These are phyloP conservation scores for Pterocarpus macrocarpus DNA, from an alignment of 306 rosid genomes.

Conservation along the genomic window DNA sequence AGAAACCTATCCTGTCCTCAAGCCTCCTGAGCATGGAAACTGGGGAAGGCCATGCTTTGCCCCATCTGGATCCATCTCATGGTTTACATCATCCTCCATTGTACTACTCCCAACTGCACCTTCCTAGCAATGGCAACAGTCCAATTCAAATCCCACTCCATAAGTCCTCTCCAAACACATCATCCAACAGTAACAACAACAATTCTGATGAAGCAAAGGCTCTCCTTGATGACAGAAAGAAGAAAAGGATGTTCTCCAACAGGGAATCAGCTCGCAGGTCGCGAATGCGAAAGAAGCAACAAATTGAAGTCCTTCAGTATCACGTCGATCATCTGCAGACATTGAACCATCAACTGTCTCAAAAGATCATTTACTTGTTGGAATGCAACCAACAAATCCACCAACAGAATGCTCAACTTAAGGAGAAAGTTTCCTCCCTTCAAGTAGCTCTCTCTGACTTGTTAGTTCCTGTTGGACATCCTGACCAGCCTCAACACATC, in stretches of 20 bases:
- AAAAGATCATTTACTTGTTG: slow-evolving; percentile 56
- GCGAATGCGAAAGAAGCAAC: slow-evolving; percentile 72
- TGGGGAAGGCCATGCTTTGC: slow-evolving; percentile 34
- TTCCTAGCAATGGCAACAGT: slow-evolving; percentile 31
- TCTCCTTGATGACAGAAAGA: slow-evolving; percentile 70
- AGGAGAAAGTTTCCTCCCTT: slow-evolving; percentile 55
- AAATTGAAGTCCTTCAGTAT: slow-evolving; percentile 50
- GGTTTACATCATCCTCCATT: slow-evolving; percentile 47
- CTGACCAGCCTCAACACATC: slow-evolving; percentile 43
- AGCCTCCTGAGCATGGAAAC: slow-evolving; percentile 42
- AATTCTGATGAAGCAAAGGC: slow-evolving; percentile 70
- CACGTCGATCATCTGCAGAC: slow-evolving; percentile 51
- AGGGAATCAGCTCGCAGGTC: slow-evolving; percentile 84
- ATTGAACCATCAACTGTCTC: slow-evolving; percentile 53
- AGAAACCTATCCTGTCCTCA: slow-evolving; percentile 40
- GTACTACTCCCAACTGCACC: slow-evolving; percentile 47
- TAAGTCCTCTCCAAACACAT: slow-evolving; percentile 48
- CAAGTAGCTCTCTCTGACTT: slow-evolving; percentile 44
- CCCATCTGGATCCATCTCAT: slow-evolving; percentile 40
- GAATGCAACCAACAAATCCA: slow-evolving; percentile 57
- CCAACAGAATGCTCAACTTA: slow-evolving; percentile 55
- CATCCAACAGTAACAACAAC: slow-evolving; percentile 64
- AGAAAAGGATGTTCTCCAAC: slow-evolving; percentile 83
- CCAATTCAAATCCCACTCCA: slow-evolving; percentile 46
- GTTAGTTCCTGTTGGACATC: slow-evolving; percentile 41